Percentiles rank a stretch among this genome's conserved stretches.
These are phyloP conservation scores for Myxozyma geophila DNA, from an alignment of 805 yeast species.

Conservation along the genomic window DNA sequence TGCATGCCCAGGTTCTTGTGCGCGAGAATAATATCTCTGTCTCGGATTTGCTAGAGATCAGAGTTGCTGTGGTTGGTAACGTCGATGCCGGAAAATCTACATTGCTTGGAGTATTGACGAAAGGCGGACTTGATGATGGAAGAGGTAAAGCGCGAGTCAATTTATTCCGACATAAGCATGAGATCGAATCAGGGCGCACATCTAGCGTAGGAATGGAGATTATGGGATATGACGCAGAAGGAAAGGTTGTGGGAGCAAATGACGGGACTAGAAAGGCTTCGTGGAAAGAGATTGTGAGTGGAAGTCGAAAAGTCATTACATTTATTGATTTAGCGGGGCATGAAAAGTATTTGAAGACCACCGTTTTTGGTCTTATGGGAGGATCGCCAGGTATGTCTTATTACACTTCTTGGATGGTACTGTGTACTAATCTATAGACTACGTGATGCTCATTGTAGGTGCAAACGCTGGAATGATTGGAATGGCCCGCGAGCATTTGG, in stretches of 20 bases:
- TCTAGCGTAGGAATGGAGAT: constrained; percentile 38
- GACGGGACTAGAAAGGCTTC: constrained; percentile 31
- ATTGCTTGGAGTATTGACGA: constrained; percentile 34
- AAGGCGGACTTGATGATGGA: constrained; percentile 38
- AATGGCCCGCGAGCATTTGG: constrained; percentile 37
- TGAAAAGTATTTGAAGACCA: constrained; percentile 36
- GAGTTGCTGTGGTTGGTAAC: constrained; percentile 38
- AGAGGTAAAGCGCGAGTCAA: constrained; percentile 37
- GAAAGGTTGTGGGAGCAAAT: constrained; percentile 30
- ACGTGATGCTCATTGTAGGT: constrained; percentile 38
- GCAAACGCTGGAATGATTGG: constrained; percentile 39
- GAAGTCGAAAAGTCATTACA: constrained; percentile 34
- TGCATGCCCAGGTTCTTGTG: constrained; percentile 20
- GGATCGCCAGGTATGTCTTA: constrained; percentile 32
- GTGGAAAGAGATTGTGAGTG: constrained; percentile 34
- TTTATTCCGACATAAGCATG: constrained; percentile 36
- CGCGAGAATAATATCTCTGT: constrained; percentile 21
- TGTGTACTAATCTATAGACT: constrained; percentile 10
- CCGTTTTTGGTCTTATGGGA: constrained; percentile 37
- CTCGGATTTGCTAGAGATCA: constrained; percentile 32
- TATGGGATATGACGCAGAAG: constrained; percentile 34
- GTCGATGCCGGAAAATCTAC: constrained; percentile 39
- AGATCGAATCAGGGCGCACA: constrained; percentile 35
- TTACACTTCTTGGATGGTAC: not conserved
- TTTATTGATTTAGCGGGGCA: constrained; percentile 38